phyloP scores from a whole-genome alignment of 495 filamentous ascomycete species.

The Podospora tetraspora region DNA sequence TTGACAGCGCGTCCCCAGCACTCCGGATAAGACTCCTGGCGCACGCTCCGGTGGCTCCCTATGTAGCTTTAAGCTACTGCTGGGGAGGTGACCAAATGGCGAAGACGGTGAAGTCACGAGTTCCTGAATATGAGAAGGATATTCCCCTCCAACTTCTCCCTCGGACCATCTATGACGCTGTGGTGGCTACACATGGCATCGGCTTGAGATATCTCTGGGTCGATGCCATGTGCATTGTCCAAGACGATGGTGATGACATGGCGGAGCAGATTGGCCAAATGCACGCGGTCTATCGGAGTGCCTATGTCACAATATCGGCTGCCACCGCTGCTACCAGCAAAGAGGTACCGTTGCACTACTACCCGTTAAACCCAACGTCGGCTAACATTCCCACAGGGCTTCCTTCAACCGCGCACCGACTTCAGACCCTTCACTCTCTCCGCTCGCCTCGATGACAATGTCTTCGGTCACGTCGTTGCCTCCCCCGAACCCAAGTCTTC shows the following conservation, averaged over 20 bases:
- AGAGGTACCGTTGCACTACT: background rate
- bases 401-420: slow-evolving; percentile 4
- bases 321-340: slow-evolving; percentile 2
- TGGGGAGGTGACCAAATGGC: slow-evolving; percentile 13
- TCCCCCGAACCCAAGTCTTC: background rate
- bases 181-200: slow-evolving; percentile 16
- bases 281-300: slow-evolving; percentile 10
- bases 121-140: background rate
- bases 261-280: slow-evolving; percentile 11
- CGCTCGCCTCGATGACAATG: slow-evolving; percentile 1
- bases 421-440: background rate
- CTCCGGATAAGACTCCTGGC: background rate
- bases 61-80: slow-evolving; percentile 19
- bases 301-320: slow-evolving; percentile 10
- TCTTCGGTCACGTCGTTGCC: slow-evolving; percentile 6
- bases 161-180: slow-evolving; percentile 25
- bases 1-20: background rate
- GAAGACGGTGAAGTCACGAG: background rate
- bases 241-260: slow-evolving; percentile 14
- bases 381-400: slow-evolving; percentile 5
- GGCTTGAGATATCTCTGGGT: slow-evolving; percentile 25
- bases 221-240: slow-evolving; percentile 25
- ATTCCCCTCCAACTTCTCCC: slow-evolving; percentile 10
- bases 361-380: background rate
- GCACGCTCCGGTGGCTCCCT: slow-evolving; percentile 3